These are phyloP conservation scores for Ogataea pignaliae DNA, from an alignment of 805 yeast genomes.

Conservation along the genomic window DNA sequence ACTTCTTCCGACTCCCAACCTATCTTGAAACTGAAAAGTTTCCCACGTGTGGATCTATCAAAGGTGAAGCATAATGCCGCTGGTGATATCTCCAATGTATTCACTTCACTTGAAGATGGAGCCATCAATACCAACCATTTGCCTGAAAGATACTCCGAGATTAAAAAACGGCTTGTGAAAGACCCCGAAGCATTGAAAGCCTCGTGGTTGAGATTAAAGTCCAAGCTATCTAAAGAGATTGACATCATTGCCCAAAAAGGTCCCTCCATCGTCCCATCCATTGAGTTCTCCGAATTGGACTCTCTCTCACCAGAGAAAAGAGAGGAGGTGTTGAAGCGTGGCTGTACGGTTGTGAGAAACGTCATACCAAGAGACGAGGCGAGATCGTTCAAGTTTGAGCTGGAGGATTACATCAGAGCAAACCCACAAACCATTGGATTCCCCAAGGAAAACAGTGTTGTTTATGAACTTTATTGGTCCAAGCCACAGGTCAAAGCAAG, in stretches of 20 bases:
- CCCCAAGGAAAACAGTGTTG: slow-evolving; percentile 22
- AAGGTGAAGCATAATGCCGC: slow-evolving; percentile 7
- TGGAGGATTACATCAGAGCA: slow-evolving; percentile 22
- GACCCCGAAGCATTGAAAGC: slow-evolving; percentile 21
- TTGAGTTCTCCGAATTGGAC: slow-evolving; percentile 14
- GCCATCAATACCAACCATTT: not conserved
- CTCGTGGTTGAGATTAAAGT: slow-evolving; percentile 27
- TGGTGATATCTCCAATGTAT: slow-evolving; percentile 15
- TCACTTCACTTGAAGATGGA: slow-evolving; percentile 8
- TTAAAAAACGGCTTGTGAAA: slow-evolving; percentile 20
- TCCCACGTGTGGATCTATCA: slow-evolving; percentile 8
- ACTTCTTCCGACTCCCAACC: not conserved
- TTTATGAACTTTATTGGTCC: slow-evolving; percentile 35
- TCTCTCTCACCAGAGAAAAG: slow-evolving; percentile 5
- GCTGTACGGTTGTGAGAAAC: slow-evolving; percentile 28
- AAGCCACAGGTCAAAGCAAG: slow-evolving; percentile 35
- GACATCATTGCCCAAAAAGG: slow-evolving; percentile 22
- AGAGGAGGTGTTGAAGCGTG: slow-evolving; percentile 16
- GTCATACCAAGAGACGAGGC: slow-evolving; percentile 28
- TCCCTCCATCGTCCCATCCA: slow-evolving; percentile 14
- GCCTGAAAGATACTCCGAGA: slow-evolving; percentile 3
- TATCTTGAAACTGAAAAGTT: not conserved
- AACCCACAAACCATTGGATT: slow-evolving; percentile 30
- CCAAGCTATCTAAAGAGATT: slow-evolving; percentile 16
- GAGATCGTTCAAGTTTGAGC: slow-evolving; percentile 10